These are phyloP conservation scores for Gossypium anomalum DNA, from an alignment of 345 rosid genomes.

Conservation along the genomic window DNA sequence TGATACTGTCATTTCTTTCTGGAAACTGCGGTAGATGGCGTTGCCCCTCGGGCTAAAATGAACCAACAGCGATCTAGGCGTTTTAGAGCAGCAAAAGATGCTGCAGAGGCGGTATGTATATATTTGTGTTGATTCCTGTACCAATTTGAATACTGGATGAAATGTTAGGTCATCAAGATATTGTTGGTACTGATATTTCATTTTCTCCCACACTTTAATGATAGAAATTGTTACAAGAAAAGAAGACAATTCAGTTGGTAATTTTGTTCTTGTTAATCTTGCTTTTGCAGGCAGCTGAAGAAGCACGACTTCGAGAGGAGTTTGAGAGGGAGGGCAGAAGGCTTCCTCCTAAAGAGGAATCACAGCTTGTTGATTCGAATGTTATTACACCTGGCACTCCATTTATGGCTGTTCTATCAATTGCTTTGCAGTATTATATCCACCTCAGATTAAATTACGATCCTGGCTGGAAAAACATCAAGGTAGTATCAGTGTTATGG, in stretches of 20 bases:
- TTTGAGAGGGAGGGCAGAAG: constrained; percentile 84
- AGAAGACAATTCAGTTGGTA: not conserved
- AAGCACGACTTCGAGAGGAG: constrained; percentile 68
- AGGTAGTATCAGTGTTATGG: constrained; percentile 41
- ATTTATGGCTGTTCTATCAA: constrained; percentile 82
- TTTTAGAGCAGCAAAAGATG: constrained; percentile 93
- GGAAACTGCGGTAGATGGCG: constrained; percentile 60
- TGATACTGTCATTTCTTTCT: constrained; percentile 21
- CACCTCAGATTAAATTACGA: constrained; percentile 78
- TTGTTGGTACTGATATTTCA: not conserved
- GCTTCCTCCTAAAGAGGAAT: constrained; percentile 69
- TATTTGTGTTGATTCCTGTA: not conserved
- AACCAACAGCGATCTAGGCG: constrained; percentile 94
- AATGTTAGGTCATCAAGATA: not conserved
- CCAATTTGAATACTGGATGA: not conserved
- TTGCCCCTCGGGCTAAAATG: constrained; percentile 98
- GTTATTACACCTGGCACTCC: constrained; percentile 95
- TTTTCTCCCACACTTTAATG: not conserved
- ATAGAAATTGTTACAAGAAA: not conserved
- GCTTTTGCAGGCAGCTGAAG: constrained; percentile 71
- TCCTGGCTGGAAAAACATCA: constrained; percentile 91
- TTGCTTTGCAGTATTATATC: constrained; percentile 82
- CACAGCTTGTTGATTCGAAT: constrained; percentile 79
- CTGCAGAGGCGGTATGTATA: constrained; percentile 68
- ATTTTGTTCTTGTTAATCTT: not conserved